These are phyloP conservation scores for Trichocladium antarcticum DNA, from an alignment of 495 filamentous ascomycete genomes.

Conservation along the genomic window DNA sequence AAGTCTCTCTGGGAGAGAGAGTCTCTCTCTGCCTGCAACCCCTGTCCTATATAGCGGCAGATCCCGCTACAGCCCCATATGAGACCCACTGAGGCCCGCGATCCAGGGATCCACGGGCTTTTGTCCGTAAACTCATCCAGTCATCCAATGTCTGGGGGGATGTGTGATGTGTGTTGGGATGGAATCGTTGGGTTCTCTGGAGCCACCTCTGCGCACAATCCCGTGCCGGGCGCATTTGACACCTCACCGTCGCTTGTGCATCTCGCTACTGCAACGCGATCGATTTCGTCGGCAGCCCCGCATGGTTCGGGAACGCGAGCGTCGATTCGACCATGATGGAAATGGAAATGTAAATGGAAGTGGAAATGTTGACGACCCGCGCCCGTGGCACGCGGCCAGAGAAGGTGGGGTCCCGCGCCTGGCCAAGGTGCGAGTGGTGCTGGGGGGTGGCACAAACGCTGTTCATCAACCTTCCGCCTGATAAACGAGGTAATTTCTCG, in stretches of 20 bases:
- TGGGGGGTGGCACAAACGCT: background rate
- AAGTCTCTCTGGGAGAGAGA: too few species aligned
- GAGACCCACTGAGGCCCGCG: too few species aligned
- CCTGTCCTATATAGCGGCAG: background rate
- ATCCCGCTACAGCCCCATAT: background rate
- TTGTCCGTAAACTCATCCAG: too few species aligned
- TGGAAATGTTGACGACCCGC: background rate
- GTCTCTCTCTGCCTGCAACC: background rate
- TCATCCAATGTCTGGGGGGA: too few species aligned
- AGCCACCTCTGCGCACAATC: too few species aligned
- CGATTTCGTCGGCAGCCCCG: background rate
- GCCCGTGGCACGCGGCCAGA: background rate
- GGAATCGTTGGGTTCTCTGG: background rate
- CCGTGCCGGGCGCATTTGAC: background rate
- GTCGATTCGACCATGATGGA: background rate
- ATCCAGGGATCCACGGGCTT: too few species aligned
- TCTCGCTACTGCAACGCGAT: background rate
- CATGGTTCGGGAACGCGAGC: background rate
- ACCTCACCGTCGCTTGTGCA: background rate
- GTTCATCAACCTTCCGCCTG: background rate
- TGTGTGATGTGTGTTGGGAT: background rate
- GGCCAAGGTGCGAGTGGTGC: too few species aligned
- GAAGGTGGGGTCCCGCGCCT: background rate
- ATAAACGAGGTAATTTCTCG: constrained; percentile 3
- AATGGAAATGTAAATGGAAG: too few species aligned